These are phyloP conservation scores for Penicillium vulpinum DNA, from an alignment of 2,329 filamentous ascomycete genomes.

Conservation along the genomic window DNA sequence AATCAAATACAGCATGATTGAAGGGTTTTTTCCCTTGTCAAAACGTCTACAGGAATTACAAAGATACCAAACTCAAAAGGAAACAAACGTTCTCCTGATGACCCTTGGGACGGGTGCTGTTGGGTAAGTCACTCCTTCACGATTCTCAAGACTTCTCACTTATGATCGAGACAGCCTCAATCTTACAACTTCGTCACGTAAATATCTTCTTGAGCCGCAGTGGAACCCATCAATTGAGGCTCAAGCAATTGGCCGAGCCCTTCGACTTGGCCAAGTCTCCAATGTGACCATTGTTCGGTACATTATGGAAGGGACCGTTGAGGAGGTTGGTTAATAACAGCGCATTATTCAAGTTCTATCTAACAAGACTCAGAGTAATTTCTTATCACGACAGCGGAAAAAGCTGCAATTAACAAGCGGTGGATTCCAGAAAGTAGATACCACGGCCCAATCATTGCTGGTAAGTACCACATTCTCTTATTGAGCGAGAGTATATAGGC, in stretches of 20 bases:
- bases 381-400: background rate
- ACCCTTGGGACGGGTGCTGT: background rate
- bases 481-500: background rate
- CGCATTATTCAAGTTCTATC: background rate
- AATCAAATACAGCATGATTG: background rate
- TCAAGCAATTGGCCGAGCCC: conserved; percentile 4
- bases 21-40: background rate
- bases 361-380: conserved; percentile 2
- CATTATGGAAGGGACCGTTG: conserved; percentile 1
- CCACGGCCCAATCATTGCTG: background rate
- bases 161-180: background rate
- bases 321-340: conserved; percentile 1
- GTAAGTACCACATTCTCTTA: background rate
- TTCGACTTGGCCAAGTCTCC: conserved; percentile 5
- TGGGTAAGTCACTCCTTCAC: background rate
- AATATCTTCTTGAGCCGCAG: conserved; percentile 8
- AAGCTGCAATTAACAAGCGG: background rate
- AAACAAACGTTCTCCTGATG: background rate
- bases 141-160: background rate
- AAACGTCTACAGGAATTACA: background rate
- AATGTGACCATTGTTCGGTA: conserved; percentile 1
- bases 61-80: background rate
- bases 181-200: background rate
- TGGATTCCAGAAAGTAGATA: background rate
- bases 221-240: conserved; percentile 9